Base-by-base conservation (phyloP, 2,329 filamentous ascomycete species). In the Sarocladium kiliense region DNA sequence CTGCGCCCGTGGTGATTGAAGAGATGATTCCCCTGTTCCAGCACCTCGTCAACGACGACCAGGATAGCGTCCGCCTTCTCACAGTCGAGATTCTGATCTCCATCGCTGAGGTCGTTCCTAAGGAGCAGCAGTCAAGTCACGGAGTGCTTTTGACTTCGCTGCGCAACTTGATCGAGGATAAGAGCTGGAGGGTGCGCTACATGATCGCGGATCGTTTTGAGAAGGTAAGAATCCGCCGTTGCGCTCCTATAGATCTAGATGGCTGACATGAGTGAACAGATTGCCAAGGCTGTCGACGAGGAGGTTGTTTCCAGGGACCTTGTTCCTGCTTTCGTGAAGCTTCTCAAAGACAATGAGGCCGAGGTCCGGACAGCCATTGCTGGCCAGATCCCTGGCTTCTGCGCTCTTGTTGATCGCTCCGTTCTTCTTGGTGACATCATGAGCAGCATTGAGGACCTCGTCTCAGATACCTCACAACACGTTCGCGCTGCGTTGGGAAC, bases 11-110 rank as follows among this genome's bases (percentile, higher is more conserved):
- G 64, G 91, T 97, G 64, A 91, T 99, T 66, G 91, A 96, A 56
- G 94, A 99, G 77, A 97, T 99, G 90, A 97, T 99, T 77, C 91
- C 93, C 68, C 83, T 97, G 63, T 99, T 99, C 77, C 92, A 97
- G 75, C 93, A 97, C 73, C 86, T 99, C 60, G 92, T 93, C 54
- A 86, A 89, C 66, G 94, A 99, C 69, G 94, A 99, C 71, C 94
- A 99, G 75, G 94, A 99, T 73, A 97, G 93, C 66, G 94, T 99
- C 60, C 87, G 94, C 61, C 79, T 99, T 65, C 79, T 99, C 69
- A 99, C 94, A 1, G 94, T 99, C 41, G 93, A 99, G 68, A 90
- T 97, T 60, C 82, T 99, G 63, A 96, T 97, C 66, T 88, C 93
- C 37, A 95, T 99, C 66, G 93, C 94, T 58, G 94, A 99, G 74